These are phyloP conservation scores for Mariannaea elegans DNA, from an alignment of 2,329 filamentous ascomycete genomes.

Conservation along the genomic window DNA sequence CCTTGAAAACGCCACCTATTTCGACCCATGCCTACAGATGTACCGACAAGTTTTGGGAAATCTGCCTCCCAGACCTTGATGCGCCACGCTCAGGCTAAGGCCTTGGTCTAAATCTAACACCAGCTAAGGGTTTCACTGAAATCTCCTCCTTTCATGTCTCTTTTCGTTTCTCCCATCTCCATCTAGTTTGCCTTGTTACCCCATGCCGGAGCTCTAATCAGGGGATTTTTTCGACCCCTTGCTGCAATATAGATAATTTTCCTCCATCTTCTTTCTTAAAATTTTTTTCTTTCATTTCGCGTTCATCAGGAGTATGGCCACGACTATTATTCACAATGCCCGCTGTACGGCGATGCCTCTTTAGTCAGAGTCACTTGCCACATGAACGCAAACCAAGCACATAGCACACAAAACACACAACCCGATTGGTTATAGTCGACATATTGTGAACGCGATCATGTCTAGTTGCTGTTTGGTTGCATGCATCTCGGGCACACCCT, in stretches of 20 bases:
- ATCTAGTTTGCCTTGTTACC: no score
- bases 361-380: constrained; percentile 4
- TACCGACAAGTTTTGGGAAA: neutral
- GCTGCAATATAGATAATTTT: no score
- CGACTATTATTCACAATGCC: no score
- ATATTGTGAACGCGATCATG: constrained; percentile 25
- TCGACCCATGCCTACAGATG: constrained; percentile 3
- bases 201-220: no score
- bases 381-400: neutral
- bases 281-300: no score
- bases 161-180: no score
- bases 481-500: constrained; percentile 36
- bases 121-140: constrained; percentile 5
- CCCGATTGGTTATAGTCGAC: constrained; percentile 12
- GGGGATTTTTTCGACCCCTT: no score
- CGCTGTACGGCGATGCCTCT: neutral
- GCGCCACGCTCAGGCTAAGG: constrained; percentile 10
- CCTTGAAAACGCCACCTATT: neutral
- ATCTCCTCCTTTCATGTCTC: constrained; percentile 7
- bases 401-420: neutral
- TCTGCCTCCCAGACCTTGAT: constrained; percentile 10
- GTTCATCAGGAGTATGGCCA: no score
- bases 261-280: no score
- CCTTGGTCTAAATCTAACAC: neutral
- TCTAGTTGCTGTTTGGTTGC: constrained; percentile 37